Evolutionary conservation across 768 basidiomycete genomes (phyloP).

Genomic region (Lactarius akahatsu): DNA sequence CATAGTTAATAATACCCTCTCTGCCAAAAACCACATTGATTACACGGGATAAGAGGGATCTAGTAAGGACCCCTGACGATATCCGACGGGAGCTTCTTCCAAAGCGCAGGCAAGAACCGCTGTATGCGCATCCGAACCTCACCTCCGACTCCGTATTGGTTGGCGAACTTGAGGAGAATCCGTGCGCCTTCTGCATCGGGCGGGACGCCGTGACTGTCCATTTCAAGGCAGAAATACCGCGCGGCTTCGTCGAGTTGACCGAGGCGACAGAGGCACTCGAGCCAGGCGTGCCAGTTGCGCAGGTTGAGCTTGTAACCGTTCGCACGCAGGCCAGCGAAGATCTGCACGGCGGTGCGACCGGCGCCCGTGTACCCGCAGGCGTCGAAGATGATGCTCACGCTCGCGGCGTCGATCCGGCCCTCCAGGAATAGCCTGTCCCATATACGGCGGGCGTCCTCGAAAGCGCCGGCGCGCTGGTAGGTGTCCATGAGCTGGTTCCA

Average conservation of each 20-base stretch:
- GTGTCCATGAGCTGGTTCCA: conserved; percentile 88
- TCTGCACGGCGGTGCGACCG: conserved; percentile 49
- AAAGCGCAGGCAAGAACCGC: conserved; percentile 26
- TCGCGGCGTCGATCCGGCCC: conserved; percentile 57
- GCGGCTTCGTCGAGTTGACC: conserved; percentile 66
- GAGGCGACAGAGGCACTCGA: conserved; percentile 83
- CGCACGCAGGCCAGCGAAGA: conserved; percentile 52
- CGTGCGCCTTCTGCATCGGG: conserved; percentile 52
- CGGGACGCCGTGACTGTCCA: conserved; percentile 50
- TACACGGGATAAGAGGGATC: not conserved
- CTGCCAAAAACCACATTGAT: not conserved
- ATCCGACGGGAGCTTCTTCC: conserved; percentile 21
- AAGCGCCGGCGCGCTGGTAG: conserved; percentile 76
- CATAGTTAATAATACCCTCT: conserved; percentile 12
- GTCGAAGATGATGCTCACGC: conserved; percentile 82
- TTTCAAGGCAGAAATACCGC: conserved; percentile 60
- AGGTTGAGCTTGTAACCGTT: conserved; percentile 54
- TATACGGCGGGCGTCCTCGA: conserved; percentile 67
- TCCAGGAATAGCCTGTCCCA: conserved; percentile 74
- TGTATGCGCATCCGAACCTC: conserved; percentile 26
- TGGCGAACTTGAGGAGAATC: conserved; percentile 43
- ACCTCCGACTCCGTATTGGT: conserved; percentile 12
- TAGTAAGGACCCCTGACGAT: conserved; percentile 5
- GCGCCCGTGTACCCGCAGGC: conserved; percentile 69
- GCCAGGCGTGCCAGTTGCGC: conserved; percentile 76